Evolutionary conservation across 2,329 filamentous ascomycete genomes (phyloP), one percentile per base, ranked within the genome.

Genomic region (Mollisiaceae sp.): DNA sequence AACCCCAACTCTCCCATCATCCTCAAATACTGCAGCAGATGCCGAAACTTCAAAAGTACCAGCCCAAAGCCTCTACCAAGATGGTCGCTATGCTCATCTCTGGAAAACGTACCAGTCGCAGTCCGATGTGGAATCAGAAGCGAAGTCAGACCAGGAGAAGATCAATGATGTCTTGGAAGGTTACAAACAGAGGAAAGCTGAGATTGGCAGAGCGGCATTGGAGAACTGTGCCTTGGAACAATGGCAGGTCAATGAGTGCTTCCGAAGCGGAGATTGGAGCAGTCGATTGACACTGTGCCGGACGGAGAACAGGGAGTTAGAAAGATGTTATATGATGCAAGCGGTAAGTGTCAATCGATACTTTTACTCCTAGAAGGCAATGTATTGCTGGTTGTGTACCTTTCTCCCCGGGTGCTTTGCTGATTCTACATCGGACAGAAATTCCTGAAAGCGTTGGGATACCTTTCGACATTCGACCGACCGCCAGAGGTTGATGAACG

Each of bases 181-280:
- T 8, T 96, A 90, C 84, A 96, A 97, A 77, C 88, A 92, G 75
- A 89, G 93, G 67, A 92, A 91, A 76, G 85, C 87, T 39, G 85
- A 88, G 63, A 91, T 98, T 67, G 92, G 91, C 36, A 84, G 86
- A 50, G 91, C 93, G 0, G 94, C 94, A 11, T 83, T 97, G 75
- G 95, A 99, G 80, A 99, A 98, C 77, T 99, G 95, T 78, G 90
- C 93, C 0, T 78, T 94, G 67, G 92, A 97, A 77, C 93, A 97
- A 80, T 84, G 92, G 75, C 89, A 90, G 65, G 90, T 96, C 82
- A 88, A 89, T 66, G 84, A 90, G 57, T 99, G 95, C 82, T 95
- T 95, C 83, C 85, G 86, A 73, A 82, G 84, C 62, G 94, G 94
- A 35, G 85, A 83, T 59, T 87, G 87, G 82, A 79, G 81, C 73